These are phyloP conservation scores for Polytrichum formosum DNA, from an alignment of 225 moss, liverwort and hornwort genomes.

Conservation along the genomic window DNA sequence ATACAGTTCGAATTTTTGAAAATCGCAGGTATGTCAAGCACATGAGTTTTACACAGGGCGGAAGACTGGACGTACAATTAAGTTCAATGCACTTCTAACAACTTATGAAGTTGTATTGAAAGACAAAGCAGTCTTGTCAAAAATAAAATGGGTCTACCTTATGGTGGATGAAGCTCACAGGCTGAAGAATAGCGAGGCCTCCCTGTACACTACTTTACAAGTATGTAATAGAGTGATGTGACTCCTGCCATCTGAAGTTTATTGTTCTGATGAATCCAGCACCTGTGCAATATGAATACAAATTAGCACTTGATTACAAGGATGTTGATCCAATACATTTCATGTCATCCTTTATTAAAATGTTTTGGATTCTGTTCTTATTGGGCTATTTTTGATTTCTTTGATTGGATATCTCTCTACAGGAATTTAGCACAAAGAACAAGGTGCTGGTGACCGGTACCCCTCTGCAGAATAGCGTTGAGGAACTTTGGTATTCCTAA, in stretches of 20 bases:
- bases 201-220: constrained; percentile 80
- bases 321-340: too few relatives aligned
- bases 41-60: constrained; percentile 89
- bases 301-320: too few relatives aligned
- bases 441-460: constrained; percentile 98
- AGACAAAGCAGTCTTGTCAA: constrained; percentile 91
- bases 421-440: constrained; percentile 98
- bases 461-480: constrained; percentile 97
- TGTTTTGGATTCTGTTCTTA: too few relatives aligned
- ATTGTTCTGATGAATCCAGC: neutral
- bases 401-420: constrained; percentile 3
- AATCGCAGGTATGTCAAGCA: constrained; percentile 80
- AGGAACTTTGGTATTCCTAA: constrained; percentile 86
- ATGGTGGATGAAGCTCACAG: constrained; percentile 99
- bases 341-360: too few relatives aligned
- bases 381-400: too few relatives aligned
- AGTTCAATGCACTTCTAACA: constrained; percentile 85
- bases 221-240: constrained; percentile 36
- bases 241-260: too few relatives aligned
- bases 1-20: neutral
- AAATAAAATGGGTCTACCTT: constrained; percentile 93
- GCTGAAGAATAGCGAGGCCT: constrained; percentile 97
- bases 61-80: constrained; percentile 79
- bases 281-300: too few relatives aligned
- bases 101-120: constrained; percentile 99